Base-by-base conservation (phyloP, 2,329 filamentous ascomycete genomes). In the Exophiala sideris region DNA sequence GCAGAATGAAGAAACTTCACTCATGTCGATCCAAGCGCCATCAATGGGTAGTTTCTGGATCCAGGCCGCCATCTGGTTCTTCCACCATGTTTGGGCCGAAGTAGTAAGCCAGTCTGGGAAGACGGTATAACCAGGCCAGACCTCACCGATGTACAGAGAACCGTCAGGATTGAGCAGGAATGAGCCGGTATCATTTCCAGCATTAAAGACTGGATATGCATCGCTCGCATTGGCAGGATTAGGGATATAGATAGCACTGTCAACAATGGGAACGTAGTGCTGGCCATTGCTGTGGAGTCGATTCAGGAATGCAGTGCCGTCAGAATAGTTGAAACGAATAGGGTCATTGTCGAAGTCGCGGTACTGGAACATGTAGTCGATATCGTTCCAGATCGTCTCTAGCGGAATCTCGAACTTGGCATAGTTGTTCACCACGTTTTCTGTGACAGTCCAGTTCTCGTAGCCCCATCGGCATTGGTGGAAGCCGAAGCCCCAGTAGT, bases 381-480 rank as follows among this genome's bases (percentile, higher is more conserved):
- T 64, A 45, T 65, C 62, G 32, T 62, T 64, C 74, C 75, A 77
- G 44, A 77, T 70, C 34, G 70, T 77, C 62, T 82, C 79, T 1
- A 84, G 68, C 0, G 81, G 82, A 50, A 85, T 84, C 29, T 75
- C 70, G 53, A 81, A 82, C 16, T 71, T 73, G 53, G 72, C 75
- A 67, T 79, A 81, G 48, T 75, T 76, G 45, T 78, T 70, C 32
- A 81, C 73, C 9, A 82, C 76, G 59, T 80, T 80, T 58, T 86
- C 79, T 2, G 89, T 59, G 16, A 60, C 58, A 6, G 55, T 80
- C 83, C 86, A 90, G 63, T 88, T 89, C 36, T 79, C 73, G 67
- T 94, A 94, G 1, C 89, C 89, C 84, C 89, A 94, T 55, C 88
- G 80, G 63, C 88, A 92, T 67, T 95, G 89, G 61, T 95, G 89